phyloP scores from a whole-genome alignment of 768 basidiomycete species.

The Amanita subjunquillea region DNA sequence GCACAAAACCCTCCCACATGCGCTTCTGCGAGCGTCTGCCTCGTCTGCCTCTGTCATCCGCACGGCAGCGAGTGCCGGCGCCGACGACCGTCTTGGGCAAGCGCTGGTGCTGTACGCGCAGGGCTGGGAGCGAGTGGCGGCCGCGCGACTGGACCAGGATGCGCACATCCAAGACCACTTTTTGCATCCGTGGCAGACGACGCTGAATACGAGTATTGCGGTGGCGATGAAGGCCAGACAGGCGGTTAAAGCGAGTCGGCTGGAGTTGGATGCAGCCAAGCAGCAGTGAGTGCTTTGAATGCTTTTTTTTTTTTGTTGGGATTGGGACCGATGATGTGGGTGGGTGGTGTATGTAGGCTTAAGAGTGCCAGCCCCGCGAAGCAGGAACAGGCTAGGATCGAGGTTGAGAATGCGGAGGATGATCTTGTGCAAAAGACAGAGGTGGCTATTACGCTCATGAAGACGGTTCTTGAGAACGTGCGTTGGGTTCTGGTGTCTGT shows the following conservation, averaged over 20 bases:
- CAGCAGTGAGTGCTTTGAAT: slow-evolving; percentile 47
- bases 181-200: slow-evolving; percentile 80
- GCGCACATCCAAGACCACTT: slow-evolving; percentile 54
- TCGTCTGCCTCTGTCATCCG: slow-evolving; percentile 40
- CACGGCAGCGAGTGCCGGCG: slow-evolving; percentile 27
- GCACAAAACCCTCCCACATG: slow-evolving; percentile 97
- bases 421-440: slow-evolving; percentile 97
- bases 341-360: slow-evolving; percentile 33
- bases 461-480: slow-evolving; percentile 96
- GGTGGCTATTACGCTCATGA: slow-evolving; percentile 93
- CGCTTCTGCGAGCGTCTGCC: slow-evolving; percentile 75
- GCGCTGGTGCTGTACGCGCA: slow-evolving; percentile 71
- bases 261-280: slow-evolving; percentile 89
- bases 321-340: neutral
- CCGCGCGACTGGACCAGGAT: slow-evolving; percentile 77
- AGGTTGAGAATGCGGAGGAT: slow-evolving; percentile 90
- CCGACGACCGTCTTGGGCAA: slow-evolving; percentile 56
- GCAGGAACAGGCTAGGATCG: slow-evolving; percentile 88
- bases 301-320: neutral
- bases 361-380: slow-evolving; percentile 66
- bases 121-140: slow-evolving; percentile 76
- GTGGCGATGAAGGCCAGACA: slow-evolving; percentile 91
- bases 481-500: slow-evolving; percentile 18
- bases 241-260: slow-evolving; percentile 66
- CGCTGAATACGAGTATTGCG: slow-evolving; percentile 70